Evolutionary conservation across 345 rosid species (phyloP), one percentile per base, ranked within the genome.

Genomic region (Mallotus nudiflorus): DNA sequence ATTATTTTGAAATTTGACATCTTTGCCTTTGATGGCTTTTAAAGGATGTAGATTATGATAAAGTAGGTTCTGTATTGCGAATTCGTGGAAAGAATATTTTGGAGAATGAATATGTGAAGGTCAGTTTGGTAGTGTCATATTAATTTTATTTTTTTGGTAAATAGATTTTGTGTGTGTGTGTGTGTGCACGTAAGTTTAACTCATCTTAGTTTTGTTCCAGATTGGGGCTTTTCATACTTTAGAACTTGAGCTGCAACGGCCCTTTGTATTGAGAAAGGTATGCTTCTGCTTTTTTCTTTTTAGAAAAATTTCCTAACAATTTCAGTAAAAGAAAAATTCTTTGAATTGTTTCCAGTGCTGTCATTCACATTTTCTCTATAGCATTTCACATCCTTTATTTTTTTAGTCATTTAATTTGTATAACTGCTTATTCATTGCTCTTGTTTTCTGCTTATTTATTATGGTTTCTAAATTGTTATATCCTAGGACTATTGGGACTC

Each of bases 171-270:
- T 62, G 37, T 25, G 9, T 9, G 42, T 11, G 22, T 44, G 28
- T 31, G 9, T n/a, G n/a, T n/a, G n/a, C n/a, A n/a, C n/a, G n/a
- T n/a, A n/a, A n/a, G n/a, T n/a, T n/a, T 2, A 18, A 6, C 70
- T 63, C 49, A 59, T 72, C 33, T 37, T 58, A 56, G 45, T 67
- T 74, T 67, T 62, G 25, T 72, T 42, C 65, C 85, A 94, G 98
- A 90, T 94, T 62, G 98, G 98, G 63, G 95, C 94, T 16, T 94
- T 86, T 69, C 98, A 94, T 78, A 94, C 98, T 64, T 73, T 94
- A 69, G 96, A 91, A 72, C 71, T 94, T 51, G 97, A 89, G 72
- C 84, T 81, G 78, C 89, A 91, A 42, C 90, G 98, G 42, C 85
- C 95, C 51, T 94, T 91, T 84, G 96, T 90, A 8, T 75, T 94